A percentile compares a stretch with the other conserved stretches of the same genome.
phyloP scores from a whole-genome alignment of 495 filamentous ascomycete species.

The Penicillium chermesinum region DNA sequence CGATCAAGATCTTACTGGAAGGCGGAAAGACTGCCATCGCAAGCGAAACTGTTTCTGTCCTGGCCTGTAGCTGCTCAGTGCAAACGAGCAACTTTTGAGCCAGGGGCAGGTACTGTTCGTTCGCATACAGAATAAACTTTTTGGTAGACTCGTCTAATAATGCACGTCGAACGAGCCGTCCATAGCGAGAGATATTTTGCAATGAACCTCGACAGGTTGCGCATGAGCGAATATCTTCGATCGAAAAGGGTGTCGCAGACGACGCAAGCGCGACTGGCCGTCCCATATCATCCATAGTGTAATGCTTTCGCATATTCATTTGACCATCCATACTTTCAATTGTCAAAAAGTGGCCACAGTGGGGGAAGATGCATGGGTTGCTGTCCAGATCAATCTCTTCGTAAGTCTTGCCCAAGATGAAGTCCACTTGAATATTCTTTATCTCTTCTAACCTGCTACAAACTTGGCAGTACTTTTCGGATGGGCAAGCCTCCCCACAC shows the following conservation, averaged over 20 bases:
- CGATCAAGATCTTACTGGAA: background rate
- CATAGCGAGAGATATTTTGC: constrained; percentile 1
- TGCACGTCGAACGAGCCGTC: constrained; percentile 1
- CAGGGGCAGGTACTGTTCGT: background rate
- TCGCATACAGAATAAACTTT: constrained; percentile 3
- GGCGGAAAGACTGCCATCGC: background rate
- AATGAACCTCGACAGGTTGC: constrained; percentile 4
- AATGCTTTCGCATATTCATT: constrained; percentile 6
- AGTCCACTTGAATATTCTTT: constrained; percentile 1
- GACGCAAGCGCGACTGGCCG: background rate
- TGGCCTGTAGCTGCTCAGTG: background rate
- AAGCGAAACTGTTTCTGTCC: background rate
- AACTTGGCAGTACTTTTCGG: background rate
- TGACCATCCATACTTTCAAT: constrained; percentile 4
- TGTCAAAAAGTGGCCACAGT: constrained; percentile 6
- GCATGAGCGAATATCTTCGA: constrained; percentile 2
- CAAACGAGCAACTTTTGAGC: background rate
- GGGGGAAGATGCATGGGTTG: constrained; percentile 1
- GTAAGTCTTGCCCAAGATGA: constrained; percentile 1
- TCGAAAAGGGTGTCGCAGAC: constrained; percentile 1
- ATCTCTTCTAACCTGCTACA: constrained; percentile 5
- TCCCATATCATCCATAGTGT: background rate
- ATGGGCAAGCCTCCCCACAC: constrained; percentile 63
- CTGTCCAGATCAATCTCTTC: background rate
- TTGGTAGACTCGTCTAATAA: constrained; percentile 2